Evolutionary conservation across 1,284 basidiomycete species (phyloP).

Genomic region (Gymnopus androsaceus): DNA sequence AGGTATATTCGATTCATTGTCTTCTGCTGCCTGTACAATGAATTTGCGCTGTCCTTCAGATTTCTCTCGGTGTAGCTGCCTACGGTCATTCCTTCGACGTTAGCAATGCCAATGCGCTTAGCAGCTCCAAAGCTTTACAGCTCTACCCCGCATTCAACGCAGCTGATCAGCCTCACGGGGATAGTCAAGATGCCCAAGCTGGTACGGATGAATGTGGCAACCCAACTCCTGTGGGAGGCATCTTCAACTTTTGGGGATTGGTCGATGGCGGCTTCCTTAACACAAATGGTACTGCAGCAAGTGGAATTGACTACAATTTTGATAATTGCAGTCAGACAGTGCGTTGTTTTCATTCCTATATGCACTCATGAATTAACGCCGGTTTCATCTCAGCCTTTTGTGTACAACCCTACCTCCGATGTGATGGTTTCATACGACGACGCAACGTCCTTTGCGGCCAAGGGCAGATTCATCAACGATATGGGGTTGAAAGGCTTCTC

Average conservation of each 20-base stretch:
- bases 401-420: slow-evolving; percentile 55
- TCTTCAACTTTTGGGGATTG: slow-evolving; percentile 64
- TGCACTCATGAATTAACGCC: background rate
- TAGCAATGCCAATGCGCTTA: slow-evolving; percentile 39
- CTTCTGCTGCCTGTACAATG: too few species aligned
- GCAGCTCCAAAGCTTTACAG: slow-evolving; percentile 33
- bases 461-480: slow-evolving; percentile 59
- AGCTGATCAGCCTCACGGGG: slow-evolving; percentile 47
- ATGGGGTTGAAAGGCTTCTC: slow-evolving; percentile 60
- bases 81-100: slow-evolving; percentile 71
- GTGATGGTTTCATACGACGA: slow-evolving; percentile 67
- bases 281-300: slow-evolving; percentile 48
- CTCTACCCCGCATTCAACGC: slow-evolving; percentile 54
- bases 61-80: slow-evolving; percentile 73
- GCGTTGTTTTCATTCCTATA: slow-evolving; percentile 26
- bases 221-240: slow-evolving; percentile 20
- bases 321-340: slow-evolving; percentile 73
- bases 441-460: slow-evolving; percentile 55
- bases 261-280: slow-evolving; percentile 55
- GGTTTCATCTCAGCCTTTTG: slow-evolving; percentile 50
- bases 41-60: slow-evolving; percentile 17
- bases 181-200: slow-evolving; percentile 41
- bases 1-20: slow-evolving; percentile 49
- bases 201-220: slow-evolving; percentile 58
- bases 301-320: slow-evolving; percentile 52